A percentile compares a stretch with the other conserved stretches of the same genome.
Evolutionary conservation across 495 filamentous ascomycete species (phyloP).

Genomic region (Aspergillus ellipticus): DNA sequence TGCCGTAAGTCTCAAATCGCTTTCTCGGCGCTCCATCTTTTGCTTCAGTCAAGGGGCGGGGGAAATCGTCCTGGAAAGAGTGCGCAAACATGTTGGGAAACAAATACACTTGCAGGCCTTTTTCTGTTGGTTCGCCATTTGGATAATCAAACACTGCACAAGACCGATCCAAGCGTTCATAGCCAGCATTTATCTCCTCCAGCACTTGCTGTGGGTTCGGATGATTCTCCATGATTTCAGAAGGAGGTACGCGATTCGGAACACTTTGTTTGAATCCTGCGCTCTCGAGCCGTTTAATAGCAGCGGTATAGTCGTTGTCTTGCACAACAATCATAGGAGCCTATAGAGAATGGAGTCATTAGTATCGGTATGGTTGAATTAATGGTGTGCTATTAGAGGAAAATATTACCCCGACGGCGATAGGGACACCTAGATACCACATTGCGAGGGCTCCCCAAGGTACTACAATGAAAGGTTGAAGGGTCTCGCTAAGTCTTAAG

Average conservation of each 20-base stretch:
- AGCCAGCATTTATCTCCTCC: conserved; percentile 19
- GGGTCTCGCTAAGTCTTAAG: too few relatives aligned
- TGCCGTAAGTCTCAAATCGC: conserved; percentile 12
- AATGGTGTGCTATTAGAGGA: too few relatives aligned
- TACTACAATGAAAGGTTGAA: conserved; percentile 14
- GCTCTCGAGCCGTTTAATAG: conserved; percentile 18
- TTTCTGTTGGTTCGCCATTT: conserved; percentile 10
- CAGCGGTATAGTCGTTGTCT: conserved; percentile 19
- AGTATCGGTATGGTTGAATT: conserved; percentile 10
- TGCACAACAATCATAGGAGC: conserved; percentile 20
- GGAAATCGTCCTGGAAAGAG: too few relatives aligned
- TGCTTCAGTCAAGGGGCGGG: neutral
- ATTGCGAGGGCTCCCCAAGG: conserved; percentile 19
- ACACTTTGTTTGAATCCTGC: conserved; percentile 15
- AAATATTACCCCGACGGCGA: conserved; percentile 19
- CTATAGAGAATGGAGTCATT: conserved; percentile 1
- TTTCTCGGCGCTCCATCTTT: conserved; percentile 7
- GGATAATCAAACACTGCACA: conserved; percentile 21
- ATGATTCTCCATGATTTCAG: conserved; percentile 17
- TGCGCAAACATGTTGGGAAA: conserved; percentile 21
- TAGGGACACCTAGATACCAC: conserved; percentile 20
- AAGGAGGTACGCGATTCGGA: conserved; percentile 17
- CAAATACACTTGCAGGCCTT: conserved; percentile 15
- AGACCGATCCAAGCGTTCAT: conserved; percentile 18
- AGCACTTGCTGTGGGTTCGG: conserved; percentile 18